phyloP scores from a whole-genome alignment of 2,329 filamentous ascomycete species.

The Teratosphaeria viscida region DNA sequence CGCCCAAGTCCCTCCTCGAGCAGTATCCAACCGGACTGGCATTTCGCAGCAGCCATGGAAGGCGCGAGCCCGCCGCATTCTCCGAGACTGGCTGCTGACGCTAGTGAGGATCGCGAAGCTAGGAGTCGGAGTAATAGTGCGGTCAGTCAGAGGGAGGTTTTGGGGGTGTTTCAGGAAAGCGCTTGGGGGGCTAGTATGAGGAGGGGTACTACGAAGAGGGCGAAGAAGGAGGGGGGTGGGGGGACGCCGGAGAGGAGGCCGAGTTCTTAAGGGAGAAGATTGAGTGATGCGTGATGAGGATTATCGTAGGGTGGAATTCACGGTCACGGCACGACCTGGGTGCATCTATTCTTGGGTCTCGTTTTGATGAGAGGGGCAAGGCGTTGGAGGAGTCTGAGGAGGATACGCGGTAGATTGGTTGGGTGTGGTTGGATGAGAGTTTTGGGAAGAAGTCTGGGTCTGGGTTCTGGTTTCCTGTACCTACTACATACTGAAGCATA shows the following conservation, averaged over 20 bases:
- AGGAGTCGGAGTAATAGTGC: conserved; percentile 55
- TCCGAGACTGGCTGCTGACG: conserved; percentile 9
- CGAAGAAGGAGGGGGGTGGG: neutral
- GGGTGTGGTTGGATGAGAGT: neutral
- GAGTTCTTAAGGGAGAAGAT: neutral
- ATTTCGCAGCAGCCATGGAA: conserved; percentile 35
- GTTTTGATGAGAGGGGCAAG: too few species aligned
- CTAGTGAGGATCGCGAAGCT: conserved; percentile 15
- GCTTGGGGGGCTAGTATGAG: conserved; percentile 90
- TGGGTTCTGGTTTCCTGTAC: neutral
- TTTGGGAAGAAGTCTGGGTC: neutral
- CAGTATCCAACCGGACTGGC: conserved; percentile 33
- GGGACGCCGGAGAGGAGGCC: neutral
- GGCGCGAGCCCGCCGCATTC: conserved; percentile 23
- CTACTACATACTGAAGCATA: neutral
- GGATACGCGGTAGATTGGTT: neutral
- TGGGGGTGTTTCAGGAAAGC: conserved; percentile 77
- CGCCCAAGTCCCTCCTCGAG: conserved; percentile 15
- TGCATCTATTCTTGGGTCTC: too few species aligned
- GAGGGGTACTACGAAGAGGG: conserved; percentile 59
- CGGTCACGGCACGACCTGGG: too few species aligned
- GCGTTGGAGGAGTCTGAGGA: neutral
- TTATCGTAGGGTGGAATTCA: too few species aligned
- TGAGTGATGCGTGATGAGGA: too few species aligned
- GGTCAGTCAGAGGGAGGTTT: conserved; percentile 65